Percentiles rank a stretch among this genome's conserved stretches.
Conservation (phyloP, 352 stramenopile species). For the Saprolegnia parasitica region DNA sequence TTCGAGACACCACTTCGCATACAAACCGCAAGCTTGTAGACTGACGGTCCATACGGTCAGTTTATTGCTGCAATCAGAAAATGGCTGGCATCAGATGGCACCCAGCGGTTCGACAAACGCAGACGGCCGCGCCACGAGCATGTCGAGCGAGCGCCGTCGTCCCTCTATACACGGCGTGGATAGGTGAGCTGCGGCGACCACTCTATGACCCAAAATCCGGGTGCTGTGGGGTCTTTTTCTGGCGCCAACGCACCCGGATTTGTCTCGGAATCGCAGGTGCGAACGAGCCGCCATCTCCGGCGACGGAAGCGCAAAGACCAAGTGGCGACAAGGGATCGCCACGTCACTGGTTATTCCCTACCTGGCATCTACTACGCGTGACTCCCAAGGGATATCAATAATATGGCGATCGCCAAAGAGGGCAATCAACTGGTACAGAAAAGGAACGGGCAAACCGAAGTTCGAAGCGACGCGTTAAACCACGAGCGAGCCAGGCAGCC, state of each 20-base stretch:
- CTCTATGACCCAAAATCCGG: too few relatives aligned
- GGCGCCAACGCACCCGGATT: too few relatives aligned
- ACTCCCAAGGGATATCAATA: too few relatives aligned
- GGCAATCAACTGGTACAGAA: slow-evolving; percentile 2
- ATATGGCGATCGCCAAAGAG: too few relatives aligned
- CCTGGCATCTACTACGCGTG: too few relatives aligned
- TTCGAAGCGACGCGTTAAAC: neutral
- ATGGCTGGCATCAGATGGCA: neutral
- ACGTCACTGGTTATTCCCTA: too few relatives aligned
- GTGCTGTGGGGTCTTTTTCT: too few relatives aligned
- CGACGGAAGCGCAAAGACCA: too few relatives aligned
- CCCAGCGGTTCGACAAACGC: neutral
- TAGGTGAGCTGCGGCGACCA: neutral
- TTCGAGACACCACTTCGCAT: neutral
- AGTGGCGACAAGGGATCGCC: too few relatives aligned
- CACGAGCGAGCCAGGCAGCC: neutral
- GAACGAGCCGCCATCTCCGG: too few relatives aligned
- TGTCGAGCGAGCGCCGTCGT: neutral
- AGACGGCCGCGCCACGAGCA: too few relatives aligned
- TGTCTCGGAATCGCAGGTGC: too few relatives aligned
- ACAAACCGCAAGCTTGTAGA: neutral
- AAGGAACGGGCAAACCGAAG: neutral
- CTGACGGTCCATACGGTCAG: neutral
- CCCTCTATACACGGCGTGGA: neutral
- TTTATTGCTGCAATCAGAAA: neutral